A percentile compares a stretch with the other conserved stretches of the same genome.
Conservation (phyloP, 2,329 filamentous ascomycete species). For the Nectriaceae sp. region DNA sequence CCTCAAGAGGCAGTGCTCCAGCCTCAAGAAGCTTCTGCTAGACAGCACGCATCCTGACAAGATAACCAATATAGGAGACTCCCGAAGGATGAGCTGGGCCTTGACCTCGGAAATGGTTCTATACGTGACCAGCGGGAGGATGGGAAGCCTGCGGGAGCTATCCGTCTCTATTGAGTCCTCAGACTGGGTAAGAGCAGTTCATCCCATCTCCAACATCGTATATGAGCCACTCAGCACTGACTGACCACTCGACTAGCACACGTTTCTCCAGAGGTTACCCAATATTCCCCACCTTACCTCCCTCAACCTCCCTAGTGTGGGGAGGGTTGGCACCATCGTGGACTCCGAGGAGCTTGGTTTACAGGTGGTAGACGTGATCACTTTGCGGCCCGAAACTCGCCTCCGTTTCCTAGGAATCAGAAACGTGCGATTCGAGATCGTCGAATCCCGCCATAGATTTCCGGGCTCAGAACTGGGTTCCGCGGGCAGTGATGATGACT, state of each 20-base stretch:
- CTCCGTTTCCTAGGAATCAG: constrained; percentile 12
- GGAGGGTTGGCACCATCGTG: constrained; percentile 3
- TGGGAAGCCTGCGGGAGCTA: constrained; percentile 14
- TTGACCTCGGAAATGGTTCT: constrained; percentile 11
- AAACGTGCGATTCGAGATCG: constrained; percentile 9
- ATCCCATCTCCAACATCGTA: background rate
- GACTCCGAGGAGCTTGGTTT: constrained; percentile 5
- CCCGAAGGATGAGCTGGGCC: constrained; percentile 11
- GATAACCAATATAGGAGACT: constrained; percentile 1
- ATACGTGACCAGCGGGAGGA: constrained; percentile 15
- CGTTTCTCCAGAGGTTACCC: constrained; percentile 13
- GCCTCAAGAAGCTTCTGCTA: constrained; percentile 15
- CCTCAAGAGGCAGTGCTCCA: constrained; percentile 16
- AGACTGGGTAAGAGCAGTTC: constrained; percentile 8
- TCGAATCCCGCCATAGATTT: constrained; percentile 8
- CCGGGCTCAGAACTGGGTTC: constrained; percentile 8
- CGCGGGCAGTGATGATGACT: constrained; percentile 9
- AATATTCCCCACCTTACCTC: constrained; percentile 12
- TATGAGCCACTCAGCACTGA: background rate
- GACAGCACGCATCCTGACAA: constrained; percentile 12
- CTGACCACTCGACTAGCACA: constrained; percentile 10
- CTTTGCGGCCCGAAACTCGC: constrained; percentile 12
- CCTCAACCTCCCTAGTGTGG: constrained; percentile 11
- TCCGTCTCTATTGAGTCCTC: constrained; percentile 8
- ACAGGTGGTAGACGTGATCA: constrained; percentile 16